Evolutionary conservation across 352 stramenopile genomes (phyloP).

Genomic region (Phytophthora megakarya): DNA sequence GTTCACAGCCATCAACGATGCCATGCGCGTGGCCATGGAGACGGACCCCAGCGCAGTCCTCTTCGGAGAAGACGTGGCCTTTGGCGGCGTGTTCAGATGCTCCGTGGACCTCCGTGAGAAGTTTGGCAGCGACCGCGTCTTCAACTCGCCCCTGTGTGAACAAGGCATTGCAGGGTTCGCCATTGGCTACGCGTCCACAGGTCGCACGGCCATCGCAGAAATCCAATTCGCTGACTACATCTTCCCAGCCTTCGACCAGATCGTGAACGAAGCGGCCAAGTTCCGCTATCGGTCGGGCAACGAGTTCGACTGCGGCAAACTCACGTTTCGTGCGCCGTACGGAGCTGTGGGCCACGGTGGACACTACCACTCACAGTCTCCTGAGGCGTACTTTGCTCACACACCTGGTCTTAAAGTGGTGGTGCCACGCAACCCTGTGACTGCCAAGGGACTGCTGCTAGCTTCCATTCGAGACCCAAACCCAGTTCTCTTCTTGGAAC

Average conservation of each 20-base stretch:
- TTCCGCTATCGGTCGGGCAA: slow-evolving; percentile 98
- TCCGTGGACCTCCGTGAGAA: slow-evolving; percentile 92
- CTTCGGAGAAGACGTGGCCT: slow-evolving; percentile 98
- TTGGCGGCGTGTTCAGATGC: slow-evolving; percentile 98
- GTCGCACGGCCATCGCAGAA: slow-evolving; percentile 97
- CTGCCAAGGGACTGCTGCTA: slow-evolving; percentile 97
- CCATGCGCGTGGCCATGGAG: slow-evolving; percentile 87
- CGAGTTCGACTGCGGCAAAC: slow-evolving; percentile 97
- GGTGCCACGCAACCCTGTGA: slow-evolving; percentile 93
- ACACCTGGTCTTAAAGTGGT: slow-evolving; percentile 97
- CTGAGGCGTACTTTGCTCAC: slow-evolving; percentile 97
- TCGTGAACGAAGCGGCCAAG: slow-evolving; percentile 99
- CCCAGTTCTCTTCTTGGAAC: slow-evolving; percentile 98
- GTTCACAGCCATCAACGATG: slow-evolving; percentile 93
- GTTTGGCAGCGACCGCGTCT: slow-evolving; percentile 95
- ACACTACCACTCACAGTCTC: slow-evolving; percentile 96
- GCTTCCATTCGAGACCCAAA: slow-evolving; percentile 96
- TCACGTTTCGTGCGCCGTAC: slow-evolving; percentile 96
- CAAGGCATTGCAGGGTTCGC: slow-evolving; percentile 96
- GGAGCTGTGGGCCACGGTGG: slow-evolving; percentile 94
- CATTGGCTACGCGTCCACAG: slow-evolving; percentile 96
- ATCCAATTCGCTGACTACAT: slow-evolving; percentile 99
- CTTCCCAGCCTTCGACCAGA: slow-evolving; percentile 96
- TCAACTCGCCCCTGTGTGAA: slow-evolving; percentile 97
- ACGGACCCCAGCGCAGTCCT: slow-evolving; percentile 92